Evolutionary conservation across 169 alveolate species (phyloP).

Genomic region (Cryptosporidium bovis): DNA sequence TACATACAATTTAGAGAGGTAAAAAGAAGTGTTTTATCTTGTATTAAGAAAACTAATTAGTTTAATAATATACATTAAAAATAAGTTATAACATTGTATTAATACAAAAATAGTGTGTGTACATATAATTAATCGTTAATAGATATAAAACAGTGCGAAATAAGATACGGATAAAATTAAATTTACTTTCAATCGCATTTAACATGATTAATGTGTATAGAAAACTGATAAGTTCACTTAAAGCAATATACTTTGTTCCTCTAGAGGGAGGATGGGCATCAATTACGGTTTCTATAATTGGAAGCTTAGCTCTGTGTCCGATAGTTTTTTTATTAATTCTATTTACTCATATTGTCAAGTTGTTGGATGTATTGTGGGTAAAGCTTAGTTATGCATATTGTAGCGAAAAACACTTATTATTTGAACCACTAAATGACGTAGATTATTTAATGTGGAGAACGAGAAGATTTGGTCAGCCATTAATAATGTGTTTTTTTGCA

Average conservation of each 20-base stretch:
- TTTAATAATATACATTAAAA: no score
- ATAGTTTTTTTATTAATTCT: constrained; percentile 6
- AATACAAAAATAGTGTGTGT: no score
- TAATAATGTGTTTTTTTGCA: constrained; percentile 67
- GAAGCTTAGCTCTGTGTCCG: constrained; percentile 43
- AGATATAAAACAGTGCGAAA: no score
- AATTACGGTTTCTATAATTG: constrained; percentile 27
- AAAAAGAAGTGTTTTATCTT: no score
- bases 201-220: no score
- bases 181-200: no score
- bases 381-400: constrained; percentile 29
- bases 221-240: background rate
- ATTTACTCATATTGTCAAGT: constrained; percentile 24
- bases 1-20: no score
- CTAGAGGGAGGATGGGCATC: constrained; percentile 63
- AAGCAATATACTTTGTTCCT: constrained; percentile 45
- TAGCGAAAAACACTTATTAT: constrained; percentile 21
- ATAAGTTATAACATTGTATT: no score
- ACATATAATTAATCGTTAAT: no score
- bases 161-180: no score
- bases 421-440: constrained; percentile 60
- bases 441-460: constrained; percentile 71
- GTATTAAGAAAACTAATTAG: no score
- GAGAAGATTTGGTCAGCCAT: constrained; percentile 28
- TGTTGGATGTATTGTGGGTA: constrained; percentile 43